Base-by-base conservation (phyloP, 805 yeast species). In the Jamesozyma hellenica region DNA sequence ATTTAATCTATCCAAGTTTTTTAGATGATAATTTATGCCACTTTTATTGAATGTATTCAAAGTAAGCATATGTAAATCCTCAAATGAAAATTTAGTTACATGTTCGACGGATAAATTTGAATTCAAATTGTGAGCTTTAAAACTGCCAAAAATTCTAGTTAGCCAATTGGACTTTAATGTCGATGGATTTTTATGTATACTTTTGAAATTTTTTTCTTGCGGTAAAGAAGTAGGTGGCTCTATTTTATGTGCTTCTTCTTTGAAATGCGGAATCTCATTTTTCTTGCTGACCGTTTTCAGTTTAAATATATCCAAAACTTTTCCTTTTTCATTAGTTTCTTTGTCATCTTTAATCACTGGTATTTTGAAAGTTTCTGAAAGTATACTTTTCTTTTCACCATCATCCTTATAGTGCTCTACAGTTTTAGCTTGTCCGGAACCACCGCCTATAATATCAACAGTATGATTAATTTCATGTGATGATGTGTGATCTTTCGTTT, bases 351-450 rank as follows among this genome's bases (percentile, higher is more conserved):
- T 8, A 21, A 21, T 21, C 5, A 21, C 23, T 8, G 23, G 23
- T 21, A 8, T 6, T 21, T 21, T 21, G 5, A 8, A 21, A 21
- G 23, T 5, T 21, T 21, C 23, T 21, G 8, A 21, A 21, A 21
- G 5, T 8, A 21, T 21, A 6, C 17, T 17, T 16, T 28, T 13
- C 46, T 43, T 47, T 36, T 48, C 51, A 9, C 52, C 50, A 19
- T 46, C 58, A 46, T 53, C 60, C 42, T 52, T 58, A 18, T 53
- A 41, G 55, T 56, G 49, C 6, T 60, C 52, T 4, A 54, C 57
- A 43, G 64, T 45, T 33, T 53, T 55, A 8, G 27, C 9, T 21
- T 33, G 14, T 19, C 27, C 28, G 11, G n/a, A n/a, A n/a, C n/a
- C n/a, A n/a, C n/a, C n/a, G n/a, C n/a, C 23, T 21, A 21, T 8